A percentile compares a stretch with the other conserved stretches of the same genome.
Conservation (phyloP, 768 basidiomycete genomes). For the Terana coerulea region DNA sequence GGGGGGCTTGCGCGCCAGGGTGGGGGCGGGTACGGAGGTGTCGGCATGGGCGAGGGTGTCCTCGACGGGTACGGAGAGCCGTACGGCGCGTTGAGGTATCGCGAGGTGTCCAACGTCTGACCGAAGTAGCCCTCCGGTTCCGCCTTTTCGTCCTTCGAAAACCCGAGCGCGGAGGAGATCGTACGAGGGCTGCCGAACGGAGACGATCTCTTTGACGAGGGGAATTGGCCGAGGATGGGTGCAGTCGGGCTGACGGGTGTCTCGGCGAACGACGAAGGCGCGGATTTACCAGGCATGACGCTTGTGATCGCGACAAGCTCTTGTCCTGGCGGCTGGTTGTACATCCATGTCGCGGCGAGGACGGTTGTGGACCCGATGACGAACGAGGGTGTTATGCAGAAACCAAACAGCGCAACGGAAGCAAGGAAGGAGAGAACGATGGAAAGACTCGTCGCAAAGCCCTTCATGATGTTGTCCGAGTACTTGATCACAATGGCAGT, state of each 20-base stretch:
- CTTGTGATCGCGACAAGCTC: conserved; percentile 32
- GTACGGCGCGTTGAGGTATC: conserved; percentile 47
- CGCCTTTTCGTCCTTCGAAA: conserved; percentile 19
- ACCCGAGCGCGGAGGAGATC: conserved; percentile 45
- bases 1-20: conserved; percentile 16
- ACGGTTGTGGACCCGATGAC: conserved; percentile 84
- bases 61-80: conserved; percentile 48
- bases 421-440: conserved; percentile 96
- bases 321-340: conserved; percentile 71
- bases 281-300: conserved; percentile 31
- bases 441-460: conserved; percentile 93
- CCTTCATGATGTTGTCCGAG: conserved; percentile 92
- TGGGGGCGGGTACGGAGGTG: conserved; percentile 21
- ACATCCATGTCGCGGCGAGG: conserved; percentile 88
- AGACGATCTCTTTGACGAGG: conserved; percentile 35
- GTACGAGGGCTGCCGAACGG: conserved; percentile 48
- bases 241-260: conserved; percentile 45
- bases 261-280: conserved; percentile 36
- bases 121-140: conserved; percentile 32
- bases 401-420: conserved; percentile 87
- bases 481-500: conserved; percentile 98
- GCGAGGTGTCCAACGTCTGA: conserved; percentile 38
- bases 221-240: conserved; percentile 59
- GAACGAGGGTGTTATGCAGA: conserved; percentile 83
- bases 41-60: conserved; percentile 39